Evolutionary conservation across 1,284 basidiomycete species (phyloP).

Genomic region (Phellinidium pouzarii): DNA sequence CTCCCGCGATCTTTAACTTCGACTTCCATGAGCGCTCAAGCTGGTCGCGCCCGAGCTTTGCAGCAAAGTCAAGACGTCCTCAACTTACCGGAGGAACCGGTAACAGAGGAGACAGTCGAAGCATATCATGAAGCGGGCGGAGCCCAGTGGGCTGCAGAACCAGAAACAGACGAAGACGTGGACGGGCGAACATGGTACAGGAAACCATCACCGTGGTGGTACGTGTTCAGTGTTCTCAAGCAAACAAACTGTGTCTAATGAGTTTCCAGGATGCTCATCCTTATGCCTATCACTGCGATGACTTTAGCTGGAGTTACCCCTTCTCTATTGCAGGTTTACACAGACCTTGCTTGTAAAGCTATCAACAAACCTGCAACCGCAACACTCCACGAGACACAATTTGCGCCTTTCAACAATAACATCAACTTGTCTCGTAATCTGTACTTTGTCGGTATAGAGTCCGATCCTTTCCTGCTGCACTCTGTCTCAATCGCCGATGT

Average conservation of each 20-base stretch:
- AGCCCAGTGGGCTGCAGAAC: neutral
- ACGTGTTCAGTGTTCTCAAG: slow-evolving; percentile 28
- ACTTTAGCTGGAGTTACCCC: slow-evolving; percentile 51
- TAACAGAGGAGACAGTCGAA: slow-evolving; percentile 5
- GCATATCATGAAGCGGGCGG: neutral
- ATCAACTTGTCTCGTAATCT: neutral
- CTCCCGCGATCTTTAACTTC: too few relatives aligned
- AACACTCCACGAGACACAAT: neutral
- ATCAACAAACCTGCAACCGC: slow-evolving; percentile 37
- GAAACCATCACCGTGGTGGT: slow-evolving; percentile 65
- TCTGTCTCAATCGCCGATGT: neutral
- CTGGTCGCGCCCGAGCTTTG: slow-evolving; percentile 1
- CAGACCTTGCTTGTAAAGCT: slow-evolving; percentile 49
- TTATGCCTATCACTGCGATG: slow-evolving; percentile 46
- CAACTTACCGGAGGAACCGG: slow-evolving; percentile 11
- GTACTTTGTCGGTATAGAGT: neutral
- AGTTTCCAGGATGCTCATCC: slow-evolving; percentile 44
- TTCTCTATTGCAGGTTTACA: slow-evolving; percentile 60
- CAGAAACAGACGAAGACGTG: slow-evolving; percentile 8
- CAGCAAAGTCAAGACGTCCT: slow-evolving; percentile 9
- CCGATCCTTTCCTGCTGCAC: too few relatives aligned
- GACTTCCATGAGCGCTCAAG: neutral
- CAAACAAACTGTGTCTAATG: neutral
- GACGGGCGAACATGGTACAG: slow-evolving; percentile 55
- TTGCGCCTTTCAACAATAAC: neutral